These are phyloP conservation scores for Fusarium mexicanum DNA, from an alignment of 2,329 filamentous ascomycete genomes.

Conservation along the genomic window DNA sequence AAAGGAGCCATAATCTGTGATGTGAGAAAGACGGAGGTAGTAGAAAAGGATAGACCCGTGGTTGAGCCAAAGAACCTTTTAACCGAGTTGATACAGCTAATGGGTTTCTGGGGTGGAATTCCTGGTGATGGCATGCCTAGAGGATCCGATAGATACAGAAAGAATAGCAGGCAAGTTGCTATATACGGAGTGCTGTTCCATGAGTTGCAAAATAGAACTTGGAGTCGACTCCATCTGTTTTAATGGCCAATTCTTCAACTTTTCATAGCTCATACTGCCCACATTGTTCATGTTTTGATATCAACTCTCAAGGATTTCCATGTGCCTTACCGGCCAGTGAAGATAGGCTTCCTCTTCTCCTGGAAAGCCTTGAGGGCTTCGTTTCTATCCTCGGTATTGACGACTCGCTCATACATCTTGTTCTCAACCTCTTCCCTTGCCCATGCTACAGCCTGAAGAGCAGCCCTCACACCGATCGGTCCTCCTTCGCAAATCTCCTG, in stretches of 20 bases:
- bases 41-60: neutral
- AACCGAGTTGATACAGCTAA: neutral
- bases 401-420: conserved; percentile 83
- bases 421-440: conserved; percentile 83
- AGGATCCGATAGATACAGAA: conserved; percentile 13
- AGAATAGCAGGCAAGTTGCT: conserved; percentile 5
- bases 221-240: neutral
- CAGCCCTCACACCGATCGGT: conserved; percentile 83
- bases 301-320: neutral
- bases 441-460: conserved; percentile 79
- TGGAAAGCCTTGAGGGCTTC: conserved; percentile 89
- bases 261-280: neutral
- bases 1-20: neutral
- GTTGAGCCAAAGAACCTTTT: neutral
- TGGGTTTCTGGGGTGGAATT: conserved; percentile 17
- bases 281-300: neutral
- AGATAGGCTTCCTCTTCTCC: conserved; percentile 69
- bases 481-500: conserved; percentile 89
- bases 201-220: neutral
- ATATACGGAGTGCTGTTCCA: neutral
- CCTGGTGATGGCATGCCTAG: conserved; percentile 15
- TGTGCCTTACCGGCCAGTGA: conserved; percentile 59
- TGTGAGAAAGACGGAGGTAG: neutral
- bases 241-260: neutral
- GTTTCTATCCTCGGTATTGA: conserved; percentile 84